phyloP scores from a whole-genome alignment of 345 rosid species.

The Geranium rotundifolium region DNA sequence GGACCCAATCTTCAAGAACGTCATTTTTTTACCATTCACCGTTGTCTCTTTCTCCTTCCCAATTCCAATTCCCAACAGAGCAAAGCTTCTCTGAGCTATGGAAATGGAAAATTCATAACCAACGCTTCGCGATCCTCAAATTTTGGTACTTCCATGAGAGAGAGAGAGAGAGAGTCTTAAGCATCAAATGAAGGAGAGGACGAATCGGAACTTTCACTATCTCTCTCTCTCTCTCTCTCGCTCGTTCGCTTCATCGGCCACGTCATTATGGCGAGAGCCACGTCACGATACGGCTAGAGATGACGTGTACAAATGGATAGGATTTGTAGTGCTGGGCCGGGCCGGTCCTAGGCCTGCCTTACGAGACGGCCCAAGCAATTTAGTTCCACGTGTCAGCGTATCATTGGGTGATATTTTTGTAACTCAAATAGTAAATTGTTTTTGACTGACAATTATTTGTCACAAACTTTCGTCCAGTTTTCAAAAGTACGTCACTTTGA shows the following conservation, averaged over 20 bases:
- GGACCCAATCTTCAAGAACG: conserved; percentile 63
- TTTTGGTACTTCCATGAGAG: conserved; percentile 11
- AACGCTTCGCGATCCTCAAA: neutral
- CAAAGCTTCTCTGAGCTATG: neutral
- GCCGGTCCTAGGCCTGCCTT: too few relatives aligned
- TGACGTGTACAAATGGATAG: too few relatives aligned
- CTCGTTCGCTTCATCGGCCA: neutral
- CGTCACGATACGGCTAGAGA: too few relatives aligned
- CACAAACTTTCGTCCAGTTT: too few relatives aligned
- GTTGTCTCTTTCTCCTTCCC: neutral
- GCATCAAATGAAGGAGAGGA: conserved; percentile 25
- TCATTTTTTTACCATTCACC: conserved; percentile 24
- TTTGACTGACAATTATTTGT: too few relatives aligned
- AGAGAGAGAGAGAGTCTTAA: conserved; percentile 27
- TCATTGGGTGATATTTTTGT: too few relatives aligned
- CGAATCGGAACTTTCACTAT: neutral
- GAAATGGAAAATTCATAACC: neutral
- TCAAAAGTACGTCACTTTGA: too few relatives aligned
- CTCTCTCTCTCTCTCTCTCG: neutral
- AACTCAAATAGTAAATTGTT: too few relatives aligned
- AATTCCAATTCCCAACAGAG: neutral
- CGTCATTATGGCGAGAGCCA: neutral
- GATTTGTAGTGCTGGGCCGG: too few relatives aligned
- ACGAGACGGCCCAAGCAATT: too few relatives aligned
- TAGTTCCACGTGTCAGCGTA: too few relatives aligned